phyloP scores from a whole-genome alignment of 441 rosid genomes.

The Gossypium schwendimanii region DNA sequence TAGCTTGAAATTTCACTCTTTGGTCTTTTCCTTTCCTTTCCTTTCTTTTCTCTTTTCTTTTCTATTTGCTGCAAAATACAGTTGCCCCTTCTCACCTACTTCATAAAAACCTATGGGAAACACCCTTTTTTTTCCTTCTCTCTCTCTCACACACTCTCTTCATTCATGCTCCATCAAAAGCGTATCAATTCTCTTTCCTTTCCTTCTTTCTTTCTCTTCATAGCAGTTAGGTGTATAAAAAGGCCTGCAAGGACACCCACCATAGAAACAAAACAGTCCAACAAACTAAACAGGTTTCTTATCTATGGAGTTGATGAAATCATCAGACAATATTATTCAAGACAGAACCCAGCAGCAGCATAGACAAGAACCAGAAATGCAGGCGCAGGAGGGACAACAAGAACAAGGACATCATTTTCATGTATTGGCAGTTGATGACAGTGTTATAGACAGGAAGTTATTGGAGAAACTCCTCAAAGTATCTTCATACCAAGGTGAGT shows the following conservation, averaged over 20 bases:
- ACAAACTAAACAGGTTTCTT: too few relatives aligned
- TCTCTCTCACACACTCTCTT: background rate
- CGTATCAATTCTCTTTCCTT: background rate
- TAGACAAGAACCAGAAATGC: background rate
- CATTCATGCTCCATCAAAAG: background rate
- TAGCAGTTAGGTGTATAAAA: too few relatives aligned
- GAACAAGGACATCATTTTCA: constrained; percentile 24
- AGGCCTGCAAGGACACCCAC: too few relatives aligned
- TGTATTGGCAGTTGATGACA: constrained; percentile 41
- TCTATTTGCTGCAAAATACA: constrained; percentile 6
- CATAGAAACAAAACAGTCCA: too few relatives aligned
- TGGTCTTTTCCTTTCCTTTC: too few relatives aligned
- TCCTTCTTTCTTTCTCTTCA: background rate
- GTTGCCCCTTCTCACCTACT: background rate
- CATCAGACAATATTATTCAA: background rate
- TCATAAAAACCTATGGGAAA: background rate
- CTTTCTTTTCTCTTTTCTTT: too few relatives aligned
- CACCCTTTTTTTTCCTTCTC: background rate
- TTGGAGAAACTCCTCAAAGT: constrained; percentile 35
- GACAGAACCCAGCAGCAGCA: background rate
- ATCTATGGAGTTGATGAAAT: constrained; percentile 25
- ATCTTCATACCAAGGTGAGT: constrained; percentile 32
- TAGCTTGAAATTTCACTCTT: background rate
- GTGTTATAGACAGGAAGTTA: constrained; percentile 34
- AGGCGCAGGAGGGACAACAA: background rate